These are phyloP conservation scores for Coemansia sp. DNA, from an alignment of 192 early-diverging fungal genomes.

Conservation along the genomic window DNA sequence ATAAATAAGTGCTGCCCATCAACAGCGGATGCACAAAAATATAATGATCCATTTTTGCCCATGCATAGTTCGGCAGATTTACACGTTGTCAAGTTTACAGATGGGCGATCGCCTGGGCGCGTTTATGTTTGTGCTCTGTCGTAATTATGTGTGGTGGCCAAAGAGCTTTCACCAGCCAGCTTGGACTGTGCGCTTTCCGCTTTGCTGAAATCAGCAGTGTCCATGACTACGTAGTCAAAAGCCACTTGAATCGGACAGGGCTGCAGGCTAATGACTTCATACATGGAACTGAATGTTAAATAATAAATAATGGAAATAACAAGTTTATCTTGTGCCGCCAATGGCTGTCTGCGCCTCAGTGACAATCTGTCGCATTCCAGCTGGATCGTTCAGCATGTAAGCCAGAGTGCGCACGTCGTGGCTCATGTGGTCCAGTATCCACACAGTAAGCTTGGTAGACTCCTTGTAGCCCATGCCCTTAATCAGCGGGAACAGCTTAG, in stretches of 20 bases:
- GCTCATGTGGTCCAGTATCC: conserved; percentile 56
- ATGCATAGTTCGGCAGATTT: conserved; percentile 13
- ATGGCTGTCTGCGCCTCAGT: conserved; percentile 45
- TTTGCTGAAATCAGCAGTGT: neutral
- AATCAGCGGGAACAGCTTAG: conserved; percentile 56
- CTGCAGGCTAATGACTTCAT: neutral
- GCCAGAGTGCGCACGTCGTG: conserved; percentile 53
- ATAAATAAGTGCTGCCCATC: neutral
- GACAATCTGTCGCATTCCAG: conserved; percentile 34
- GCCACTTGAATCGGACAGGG: neutral
- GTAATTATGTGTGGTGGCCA: too few relatives aligned
- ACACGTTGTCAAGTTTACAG: neutral
- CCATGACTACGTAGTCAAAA: neutral
- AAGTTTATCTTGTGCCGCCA: neutral
- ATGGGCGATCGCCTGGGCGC: neutral
- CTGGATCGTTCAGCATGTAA: conserved; percentile 48
- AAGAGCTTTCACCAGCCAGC: neutral
- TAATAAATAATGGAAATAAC: too few relatives aligned
- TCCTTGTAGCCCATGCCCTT: conserved; percentile 56
- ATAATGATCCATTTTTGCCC: neutral
- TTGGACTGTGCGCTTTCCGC: neutral
- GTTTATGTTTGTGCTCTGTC: neutral
- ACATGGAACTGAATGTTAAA: too few relatives aligned
- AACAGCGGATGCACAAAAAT: conserved; percentile 11
- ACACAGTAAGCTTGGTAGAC: conserved; percentile 55